Conservation (phyloP, 73 alveolate genomes). For the Paramecium primaurelia region DNA sequence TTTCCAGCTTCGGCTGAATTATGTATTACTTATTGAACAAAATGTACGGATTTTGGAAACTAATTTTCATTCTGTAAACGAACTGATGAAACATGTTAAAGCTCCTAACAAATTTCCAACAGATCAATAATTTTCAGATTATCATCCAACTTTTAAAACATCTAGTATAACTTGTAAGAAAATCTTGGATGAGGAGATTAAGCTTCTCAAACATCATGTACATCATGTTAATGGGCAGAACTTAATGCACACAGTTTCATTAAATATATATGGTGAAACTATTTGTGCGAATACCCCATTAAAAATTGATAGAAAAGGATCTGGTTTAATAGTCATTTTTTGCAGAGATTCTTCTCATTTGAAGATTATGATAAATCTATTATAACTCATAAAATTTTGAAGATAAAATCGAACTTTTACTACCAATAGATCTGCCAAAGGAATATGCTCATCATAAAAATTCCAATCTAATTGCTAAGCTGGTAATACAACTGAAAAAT, state of each 20-base stretch:
- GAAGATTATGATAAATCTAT: background rate
- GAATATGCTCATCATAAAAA: background rate
- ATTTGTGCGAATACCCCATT: background rate
- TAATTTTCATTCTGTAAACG: background rate
- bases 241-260: background rate
- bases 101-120: background rate
- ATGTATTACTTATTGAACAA: constrained; percentile 30
- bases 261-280: background rate
- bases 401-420: background rate
- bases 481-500: background rate
- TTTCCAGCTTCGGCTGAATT: background rate
- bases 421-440: background rate
- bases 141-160: background rate
- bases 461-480: background rate
- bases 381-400: background rate
- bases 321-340: background rate
- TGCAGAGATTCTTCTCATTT: background rate
- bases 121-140: background rate
- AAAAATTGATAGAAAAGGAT: no score
- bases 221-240: background rate
- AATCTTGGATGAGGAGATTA: background rate
- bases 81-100: background rate
- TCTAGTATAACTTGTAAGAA: background rate
- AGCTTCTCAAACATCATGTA: background rate
- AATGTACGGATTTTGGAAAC: background rate